These are phyloP conservation scores for Silene vulgaris DNA, from an alignment of 179 eudicot genomes.

Conservation along the genomic window DNA sequence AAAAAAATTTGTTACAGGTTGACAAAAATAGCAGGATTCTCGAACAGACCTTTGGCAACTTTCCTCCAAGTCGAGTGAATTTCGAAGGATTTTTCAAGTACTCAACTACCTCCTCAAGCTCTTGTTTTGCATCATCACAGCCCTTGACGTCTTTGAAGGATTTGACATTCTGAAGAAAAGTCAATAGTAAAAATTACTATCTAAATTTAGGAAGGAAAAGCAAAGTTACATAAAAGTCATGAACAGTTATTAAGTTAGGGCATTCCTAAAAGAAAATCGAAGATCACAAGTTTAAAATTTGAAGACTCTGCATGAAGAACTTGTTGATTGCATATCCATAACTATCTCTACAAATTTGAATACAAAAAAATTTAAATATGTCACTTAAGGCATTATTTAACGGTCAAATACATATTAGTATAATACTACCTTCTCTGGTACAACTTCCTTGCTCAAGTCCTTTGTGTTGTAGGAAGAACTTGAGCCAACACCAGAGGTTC, in stretches of 20 bases:
- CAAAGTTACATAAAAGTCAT: not conserved
- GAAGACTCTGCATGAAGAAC: slow-evolving; percentile 2
- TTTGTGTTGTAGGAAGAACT: slow-evolving; percentile 75
- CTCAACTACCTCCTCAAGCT: slow-evolving; percentile 97
- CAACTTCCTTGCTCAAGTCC: slow-evolving; percentile 75
- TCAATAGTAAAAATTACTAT: not conserved
- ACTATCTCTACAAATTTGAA: not conserved
- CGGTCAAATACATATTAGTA: not conserved
- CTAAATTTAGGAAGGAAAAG: not conserved
- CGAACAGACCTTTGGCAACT: slow-evolving; percentile 85
- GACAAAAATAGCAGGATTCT: not conserved
- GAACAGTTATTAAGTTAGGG: not conserved
- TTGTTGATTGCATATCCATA: not conserved
- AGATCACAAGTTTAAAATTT: not conserved
- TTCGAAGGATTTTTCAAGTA: slow-evolving; percentile 85
- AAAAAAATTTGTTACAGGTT: not conserved
- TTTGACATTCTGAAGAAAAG: slow-evolving; percentile 65
- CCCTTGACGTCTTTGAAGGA: slow-evolving; percentile 98
- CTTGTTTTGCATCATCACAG: slow-evolving; percentile 99
- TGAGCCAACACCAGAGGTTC: slow-evolving; percentile 94
- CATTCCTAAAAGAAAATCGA: not conserved
- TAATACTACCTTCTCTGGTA: slow-evolving; percentile 74
- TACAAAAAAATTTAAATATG: not conserved
- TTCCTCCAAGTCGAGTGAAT: slow-evolving; percentile 93
- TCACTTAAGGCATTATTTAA: not conserved